A percentile compares a stretch with the other conserved stretches of the same genome.
Conservation (phyloP, 1,284 basidiomycete species). For the Phellopilus nigrolimitatus region DNA sequence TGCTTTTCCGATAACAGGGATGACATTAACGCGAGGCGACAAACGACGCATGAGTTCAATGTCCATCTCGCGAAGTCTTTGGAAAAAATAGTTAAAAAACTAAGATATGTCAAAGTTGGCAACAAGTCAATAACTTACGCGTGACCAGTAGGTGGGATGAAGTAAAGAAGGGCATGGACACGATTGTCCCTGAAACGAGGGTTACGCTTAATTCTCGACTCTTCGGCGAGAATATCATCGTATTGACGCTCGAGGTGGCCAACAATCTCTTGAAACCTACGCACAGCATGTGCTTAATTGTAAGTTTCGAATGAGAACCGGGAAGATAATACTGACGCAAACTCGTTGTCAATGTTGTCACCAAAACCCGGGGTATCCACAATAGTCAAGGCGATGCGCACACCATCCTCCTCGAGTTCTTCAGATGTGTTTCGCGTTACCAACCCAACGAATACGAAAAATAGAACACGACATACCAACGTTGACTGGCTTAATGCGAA, state of each 20-base stretch:
- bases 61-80: constrained; percentile 94
- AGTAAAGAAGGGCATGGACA: constrained; percentile 95
- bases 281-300: no score
- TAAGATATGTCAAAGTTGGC: not conserved
- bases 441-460: not conserved
- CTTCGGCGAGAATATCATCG: constrained; percentile 98
- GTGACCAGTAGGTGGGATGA: constrained; percentile 92
- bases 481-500: constrained; percentile 93
- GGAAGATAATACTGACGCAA: constrained; percentile 64
- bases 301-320: constrained; percentile 1
- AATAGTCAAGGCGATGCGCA: constrained; percentile 96
- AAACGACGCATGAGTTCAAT: constrained; percentile 98
- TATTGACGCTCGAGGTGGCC: constrained; percentile 98
- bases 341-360: constrained; percentile 98
- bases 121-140: constrained; percentile 39
- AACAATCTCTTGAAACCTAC: constrained; percentile 93
- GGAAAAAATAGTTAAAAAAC: constrained; percentile 32
- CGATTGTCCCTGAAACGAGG: constrained; percentile 98
- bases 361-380: constrained; percentile 99
- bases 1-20: constrained; percentile 97
- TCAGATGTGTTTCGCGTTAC: constrained; percentile 16
- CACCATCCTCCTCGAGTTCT: constrained; percentile 99
- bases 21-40: constrained; percentile 97
- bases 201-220: constrained; percentile 99
- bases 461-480: constrained; percentile 61